phyloP scores from a whole-genome alignment of 495 filamentous ascomycete species.

The Evernia prunastri region DNA sequence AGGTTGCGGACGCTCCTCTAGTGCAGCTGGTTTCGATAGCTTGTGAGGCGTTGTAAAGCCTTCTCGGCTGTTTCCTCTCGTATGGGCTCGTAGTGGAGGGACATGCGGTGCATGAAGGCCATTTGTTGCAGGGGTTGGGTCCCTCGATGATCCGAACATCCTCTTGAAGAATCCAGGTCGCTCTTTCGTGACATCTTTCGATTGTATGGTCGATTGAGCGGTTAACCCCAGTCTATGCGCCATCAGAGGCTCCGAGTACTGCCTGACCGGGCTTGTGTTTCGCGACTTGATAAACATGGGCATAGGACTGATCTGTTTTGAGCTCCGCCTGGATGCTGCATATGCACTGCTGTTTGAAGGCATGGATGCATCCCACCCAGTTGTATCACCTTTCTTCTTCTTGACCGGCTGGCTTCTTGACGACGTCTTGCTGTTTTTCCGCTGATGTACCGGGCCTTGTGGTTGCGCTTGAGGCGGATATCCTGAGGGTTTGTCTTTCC shows the following conservation, averaged over 20 bases:
- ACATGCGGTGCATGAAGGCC: conserved; percentile 15
- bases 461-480: conserved; percentile 27
- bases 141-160: conserved; percentile 68
- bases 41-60: conserved; percentile 16
- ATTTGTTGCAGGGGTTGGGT: conserved; percentile 22
- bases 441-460: conserved; percentile 33
- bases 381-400: conserved; percentile 7
- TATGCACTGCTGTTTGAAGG: conserved; percentile 2
- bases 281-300: conserved; percentile 19
- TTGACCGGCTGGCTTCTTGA: conserved; percentile 41
- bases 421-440: conserved; percentile 58
- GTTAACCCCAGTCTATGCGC: conserved; percentile 7
- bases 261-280: conserved; percentile 14
- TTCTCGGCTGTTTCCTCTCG: conserved; percentile 13
- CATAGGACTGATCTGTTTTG: conserved; percentile 12
- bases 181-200: conserved; percentile 46
- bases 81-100: conserved; percentile 3
- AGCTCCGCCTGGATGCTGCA: conserved; percentile 13
- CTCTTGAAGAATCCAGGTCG: conserved; percentile 86
- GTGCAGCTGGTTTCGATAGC: conserved; percentile 13
- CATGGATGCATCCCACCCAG: conserved; percentile 11
- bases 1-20: conserved; percentile 32
- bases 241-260: conserved; percentile 13
- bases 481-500: conserved; percentile 30
- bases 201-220: neutral